Evolutionary conservation across 2,329 filamentous ascomycete species (phyloP).

Genomic region (Metarhizium rileyi): DNA sequence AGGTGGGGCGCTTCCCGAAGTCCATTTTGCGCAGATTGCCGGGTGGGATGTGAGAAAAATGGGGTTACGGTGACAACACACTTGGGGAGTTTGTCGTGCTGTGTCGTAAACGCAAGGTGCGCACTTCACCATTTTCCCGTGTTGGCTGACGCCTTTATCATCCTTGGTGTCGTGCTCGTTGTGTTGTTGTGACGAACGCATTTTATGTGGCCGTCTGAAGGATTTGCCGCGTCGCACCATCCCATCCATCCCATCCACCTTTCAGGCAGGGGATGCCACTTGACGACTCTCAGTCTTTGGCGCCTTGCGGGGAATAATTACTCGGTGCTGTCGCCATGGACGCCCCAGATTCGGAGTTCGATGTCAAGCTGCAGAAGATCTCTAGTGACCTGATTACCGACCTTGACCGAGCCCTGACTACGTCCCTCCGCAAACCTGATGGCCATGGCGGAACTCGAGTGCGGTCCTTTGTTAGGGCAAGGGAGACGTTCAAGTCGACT

Average conservation of each 20-base stretch:
- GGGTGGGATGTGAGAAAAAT: not conserved
- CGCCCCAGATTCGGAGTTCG: constrained; percentile 47
- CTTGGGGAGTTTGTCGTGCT: not conserved
- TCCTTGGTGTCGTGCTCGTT: no score
- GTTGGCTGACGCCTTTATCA: no score
- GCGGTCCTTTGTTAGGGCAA: constrained; percentile 38
- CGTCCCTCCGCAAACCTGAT: constrained; percentile 43
- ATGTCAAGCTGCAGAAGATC: constrained; percentile 52
- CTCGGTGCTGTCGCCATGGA: constrained; percentile 38
- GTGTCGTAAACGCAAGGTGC: not conserved
- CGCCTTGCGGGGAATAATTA: not conserved
- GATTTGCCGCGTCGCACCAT: not conserved
- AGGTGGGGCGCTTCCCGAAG: not conserved
- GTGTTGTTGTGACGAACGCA: no score
- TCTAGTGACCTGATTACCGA: constrained; percentile 50
- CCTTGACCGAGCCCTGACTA: constrained; percentile 41
- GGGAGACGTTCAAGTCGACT: constrained; percentile 39
- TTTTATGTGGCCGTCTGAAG: no score
- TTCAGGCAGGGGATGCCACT: not conserved
- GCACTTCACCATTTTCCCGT: no score
- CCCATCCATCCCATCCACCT: not conserved
- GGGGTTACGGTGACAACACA: not conserved
- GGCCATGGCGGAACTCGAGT: constrained; percentile 31
- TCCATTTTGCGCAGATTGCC: not conserved
- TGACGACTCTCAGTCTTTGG: not conserved